Evolutionary conservation across 1,284 basidiomycete genomes (phyloP), one percentile per base, ranked within the genome.

Genomic region (Irpex lacteus): DNA sequence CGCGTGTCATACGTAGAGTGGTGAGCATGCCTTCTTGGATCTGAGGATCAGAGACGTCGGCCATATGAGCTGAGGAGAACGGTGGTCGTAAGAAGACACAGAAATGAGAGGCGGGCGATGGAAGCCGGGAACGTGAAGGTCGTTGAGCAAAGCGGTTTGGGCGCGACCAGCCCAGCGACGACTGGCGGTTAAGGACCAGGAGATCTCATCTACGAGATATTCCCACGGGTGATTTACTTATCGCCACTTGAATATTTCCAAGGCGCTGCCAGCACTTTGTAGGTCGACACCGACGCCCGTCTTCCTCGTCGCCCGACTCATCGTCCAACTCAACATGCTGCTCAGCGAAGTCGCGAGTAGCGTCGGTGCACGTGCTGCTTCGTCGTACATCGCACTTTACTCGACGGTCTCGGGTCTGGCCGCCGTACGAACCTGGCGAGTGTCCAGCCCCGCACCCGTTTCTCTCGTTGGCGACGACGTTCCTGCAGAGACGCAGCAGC

Each of bases 1-100:
- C 55, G 60, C 56, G 54, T 36, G 21, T 50, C 6, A 21, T 1
- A 56, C 15, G 21, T 13, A 26, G 54, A 34, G 32, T 18, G 6
- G 32, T 40, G 21, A n/a, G 67, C 82, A 69, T 68, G 94, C 94
- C 94, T 81, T 92, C 84, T 69, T 80, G 79, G 73, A 96, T 96
- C 70, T 84, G 82, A 61, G 87, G 80, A 80, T 94, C 91, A 68
- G 87, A 86, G 68, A 94, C 78, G 83, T 96, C 92, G 66, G 93
- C 94, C 94, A 95, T 95, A 21, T 65, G 70, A 55, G 68, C 62
- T 57, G 55, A 53, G 15, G 53, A 60, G 67, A 26, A 9, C 21
- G 50, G 21, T 9, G 15, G 18, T 36, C 59, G 66, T 67, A 56
- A 64, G 40, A 65, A 53, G 61, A 49, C 61, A 60, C 60, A 67